Conservation (phyloP, 2,329 filamentous ascomycete species). For the Fusarium fujikuroi region DNA sequence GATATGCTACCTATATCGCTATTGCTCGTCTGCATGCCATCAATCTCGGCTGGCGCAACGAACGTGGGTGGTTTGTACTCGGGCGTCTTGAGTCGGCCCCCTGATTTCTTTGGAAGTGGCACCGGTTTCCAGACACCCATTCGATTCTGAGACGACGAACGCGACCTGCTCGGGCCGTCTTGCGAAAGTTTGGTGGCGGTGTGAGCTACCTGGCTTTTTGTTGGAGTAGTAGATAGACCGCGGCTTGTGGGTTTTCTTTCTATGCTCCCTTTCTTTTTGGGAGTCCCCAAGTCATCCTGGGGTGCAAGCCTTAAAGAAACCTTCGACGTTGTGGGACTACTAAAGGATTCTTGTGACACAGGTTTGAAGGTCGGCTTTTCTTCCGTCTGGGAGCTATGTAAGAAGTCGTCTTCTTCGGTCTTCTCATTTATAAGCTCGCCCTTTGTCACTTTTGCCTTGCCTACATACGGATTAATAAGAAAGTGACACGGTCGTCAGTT, state of each 20-base stretch:
- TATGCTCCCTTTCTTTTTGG: conserved; percentile 12
- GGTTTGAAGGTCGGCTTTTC: conserved; percentile 18
- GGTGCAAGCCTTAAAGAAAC: conserved; percentile 9
- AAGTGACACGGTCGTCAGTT: background rate
- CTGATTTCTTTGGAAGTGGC: background rate
- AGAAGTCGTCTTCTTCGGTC: background rate
- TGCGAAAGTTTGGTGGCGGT: conserved; percentile 21
- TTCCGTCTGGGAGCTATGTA: conserved; percentile 12
- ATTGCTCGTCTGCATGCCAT: background rate
- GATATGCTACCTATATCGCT: background rate
- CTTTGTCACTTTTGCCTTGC: background rate
- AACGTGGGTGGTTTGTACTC: conserved; percentile 20
- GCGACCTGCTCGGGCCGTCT: background rate
- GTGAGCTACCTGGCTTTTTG: conserved; percentile 1
- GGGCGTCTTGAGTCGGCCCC: background rate
- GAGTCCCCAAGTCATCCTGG: conserved; percentile 22
- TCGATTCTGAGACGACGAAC: conserved; percentile 11
- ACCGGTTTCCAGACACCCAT: background rate
- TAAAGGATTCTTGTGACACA: conserved; percentile 17
- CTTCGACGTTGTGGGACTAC: conserved; percentile 23
- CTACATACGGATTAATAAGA: conserved; percentile 10
- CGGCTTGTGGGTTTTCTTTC: conserved; percentile 6
- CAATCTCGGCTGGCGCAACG: conserved; percentile 15
- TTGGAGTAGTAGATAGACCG: conserved; percentile 23
- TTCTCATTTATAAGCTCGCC: background rate